phyloP scores from a whole-genome alignment of 495 filamentous ascomycete genomes.

The Cryomyces minteri region DNA sequence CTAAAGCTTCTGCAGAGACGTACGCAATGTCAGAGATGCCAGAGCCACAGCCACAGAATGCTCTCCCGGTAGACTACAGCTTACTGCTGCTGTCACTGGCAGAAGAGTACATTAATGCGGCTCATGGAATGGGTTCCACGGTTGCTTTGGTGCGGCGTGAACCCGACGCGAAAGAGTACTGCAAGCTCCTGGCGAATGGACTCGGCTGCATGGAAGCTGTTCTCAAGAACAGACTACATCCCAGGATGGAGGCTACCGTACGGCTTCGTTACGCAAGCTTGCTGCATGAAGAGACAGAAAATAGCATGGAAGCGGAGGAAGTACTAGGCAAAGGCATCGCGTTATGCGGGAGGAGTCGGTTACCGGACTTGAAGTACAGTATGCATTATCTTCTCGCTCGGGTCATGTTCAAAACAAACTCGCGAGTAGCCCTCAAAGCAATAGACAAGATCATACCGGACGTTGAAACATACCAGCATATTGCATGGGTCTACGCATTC shows the following conservation, averaged over 20 bases:
- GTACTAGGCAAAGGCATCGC: slow-evolving; percentile 71
- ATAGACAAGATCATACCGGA: slow-evolving; percentile 68
- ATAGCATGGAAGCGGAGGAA: slow-evolving; percentile 68
- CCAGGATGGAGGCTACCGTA: slow-evolving; percentile 65
- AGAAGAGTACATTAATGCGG: slow-evolving; percentile 74
- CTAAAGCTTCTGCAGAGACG: too few relatives aligned
- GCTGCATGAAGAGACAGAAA: slow-evolving; percentile 81
- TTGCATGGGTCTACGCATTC: slow-evolving; percentile 81
- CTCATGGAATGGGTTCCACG: slow-evolving; percentile 43
- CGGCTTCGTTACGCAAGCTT: slow-evolving; percentile 71
- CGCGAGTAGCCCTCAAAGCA: slow-evolving; percentile 68
- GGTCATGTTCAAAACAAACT: slow-evolving; percentile 59
- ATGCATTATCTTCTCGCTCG: slow-evolving; percentile 79
- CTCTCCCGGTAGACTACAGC: slow-evolving; percentile 17
- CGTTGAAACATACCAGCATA: slow-evolving; percentile 64
- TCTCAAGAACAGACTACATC: slow-evolving; percentile 52
- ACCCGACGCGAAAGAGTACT: slow-evolving; percentile 44
- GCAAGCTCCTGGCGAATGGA: slow-evolving; percentile 69
- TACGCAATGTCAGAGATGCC: too few relatives aligned
- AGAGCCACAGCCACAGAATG: too few relatives aligned
- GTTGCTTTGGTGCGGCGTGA: slow-evolving; percentile 30
- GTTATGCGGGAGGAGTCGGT: slow-evolving; percentile 67
- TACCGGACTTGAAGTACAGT: slow-evolving; percentile 77
- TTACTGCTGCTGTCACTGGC: slow-evolving; percentile 47
- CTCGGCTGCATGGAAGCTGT: slow-evolving; percentile 74